Evolutionary conservation across 148 eudicot genomes (phyloP).

Genomic region (Camellia sinensis): DNA sequence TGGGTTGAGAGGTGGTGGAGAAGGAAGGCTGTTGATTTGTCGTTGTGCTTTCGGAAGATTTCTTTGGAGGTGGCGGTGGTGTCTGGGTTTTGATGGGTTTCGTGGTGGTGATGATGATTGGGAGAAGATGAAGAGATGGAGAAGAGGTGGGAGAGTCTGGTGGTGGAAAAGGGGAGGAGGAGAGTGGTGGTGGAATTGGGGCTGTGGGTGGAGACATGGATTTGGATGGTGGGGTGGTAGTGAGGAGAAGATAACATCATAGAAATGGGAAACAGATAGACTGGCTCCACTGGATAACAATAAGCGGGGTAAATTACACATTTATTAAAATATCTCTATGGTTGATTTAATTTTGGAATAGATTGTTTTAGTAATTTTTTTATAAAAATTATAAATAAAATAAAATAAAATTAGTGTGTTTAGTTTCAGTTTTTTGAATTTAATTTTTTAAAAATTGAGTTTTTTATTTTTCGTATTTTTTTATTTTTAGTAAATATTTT

Average conservation of each 20-base stretch:
- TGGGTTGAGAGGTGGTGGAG: conserved; percentile 30
- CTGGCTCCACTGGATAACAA: no score
- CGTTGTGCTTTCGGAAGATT: conserved; percentile 62
- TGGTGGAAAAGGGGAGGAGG: conserved; percentile 25
- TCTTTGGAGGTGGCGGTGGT: conserved; percentile 20
- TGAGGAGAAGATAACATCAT: conserved; percentile 26
- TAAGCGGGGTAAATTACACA: no score
- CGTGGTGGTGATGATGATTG: conserved; percentile 15
- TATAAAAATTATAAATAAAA: no score
- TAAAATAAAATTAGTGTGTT: no score
- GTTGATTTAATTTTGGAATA: no score
- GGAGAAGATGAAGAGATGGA: conserved; percentile 14
- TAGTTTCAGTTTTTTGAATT: no score
- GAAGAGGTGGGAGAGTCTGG: conserved; percentile 21
- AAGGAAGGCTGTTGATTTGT: conserved; percentile 54
- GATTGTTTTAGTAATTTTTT: no score
- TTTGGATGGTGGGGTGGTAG: conserved; percentile 28
- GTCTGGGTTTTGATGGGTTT: conserved; percentile 21
- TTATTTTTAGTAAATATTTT: no score
- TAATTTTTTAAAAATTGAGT: no score
- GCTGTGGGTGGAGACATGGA: conserved; percentile 21
- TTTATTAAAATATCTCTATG: no score
- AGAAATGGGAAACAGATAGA: background rate
- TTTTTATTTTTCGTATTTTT: no score
- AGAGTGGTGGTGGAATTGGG: conserved; percentile 23